A percentile compares a stretch with the other conserved stretches of the same genome.
phyloP scores from a whole-genome alignment of 2,329 filamentous ascomycete species.

The Cladosporium sp. region DNA sequence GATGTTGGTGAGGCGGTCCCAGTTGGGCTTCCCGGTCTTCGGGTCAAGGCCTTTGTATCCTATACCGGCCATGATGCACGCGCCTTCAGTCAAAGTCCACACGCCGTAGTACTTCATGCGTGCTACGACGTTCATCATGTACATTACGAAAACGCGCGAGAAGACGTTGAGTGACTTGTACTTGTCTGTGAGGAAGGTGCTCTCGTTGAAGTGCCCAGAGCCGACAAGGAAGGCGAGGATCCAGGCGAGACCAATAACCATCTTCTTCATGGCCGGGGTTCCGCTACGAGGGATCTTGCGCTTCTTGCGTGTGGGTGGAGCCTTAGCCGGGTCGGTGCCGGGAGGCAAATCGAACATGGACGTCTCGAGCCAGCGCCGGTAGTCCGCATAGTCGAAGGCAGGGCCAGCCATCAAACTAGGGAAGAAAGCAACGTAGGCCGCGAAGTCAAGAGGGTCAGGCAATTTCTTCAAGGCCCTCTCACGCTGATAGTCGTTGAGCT shows the following conservation, averaged over 20 bases:
- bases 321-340: constrained; percentile 77
- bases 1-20: constrained; percentile 89
- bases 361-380: constrained; percentile 86
- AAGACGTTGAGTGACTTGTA: constrained; percentile 67
- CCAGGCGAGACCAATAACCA: constrained; percentile 69
- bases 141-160: constrained; percentile 70
- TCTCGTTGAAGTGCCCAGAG: constrained; percentile 60
- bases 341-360: constrained; percentile 87
- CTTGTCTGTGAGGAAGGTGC: constrained; percentile 59
- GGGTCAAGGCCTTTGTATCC: constrained; percentile 93
- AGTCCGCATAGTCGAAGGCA: constrained; percentile 92
- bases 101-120: constrained; percentile 96
- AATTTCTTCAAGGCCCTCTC: constrained; percentile 72
- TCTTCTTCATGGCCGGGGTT: constrained; percentile 76
- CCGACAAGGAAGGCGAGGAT: constrained; percentile 74
- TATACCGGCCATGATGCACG: constrained; percentile 88
- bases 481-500: constrained; percentile 83
- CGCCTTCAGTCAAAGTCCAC: constrained; percentile 88
- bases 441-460: constrained; percentile 73
- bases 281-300: constrained; percentile 89
- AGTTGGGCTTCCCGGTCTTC: constrained; percentile 77
- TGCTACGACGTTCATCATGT: constrained; percentile 77
- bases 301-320: constrained; percentile 81
- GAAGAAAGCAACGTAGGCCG: constrained; percentile 93
- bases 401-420: constrained; percentile 85